A percentile compares a stretch with the other conserved stretches of the same genome.
These are phyloP conservation scores for Mallotus repandus DNA, from an alignment of 441 rosid species.

Conservation along the genomic window DNA sequence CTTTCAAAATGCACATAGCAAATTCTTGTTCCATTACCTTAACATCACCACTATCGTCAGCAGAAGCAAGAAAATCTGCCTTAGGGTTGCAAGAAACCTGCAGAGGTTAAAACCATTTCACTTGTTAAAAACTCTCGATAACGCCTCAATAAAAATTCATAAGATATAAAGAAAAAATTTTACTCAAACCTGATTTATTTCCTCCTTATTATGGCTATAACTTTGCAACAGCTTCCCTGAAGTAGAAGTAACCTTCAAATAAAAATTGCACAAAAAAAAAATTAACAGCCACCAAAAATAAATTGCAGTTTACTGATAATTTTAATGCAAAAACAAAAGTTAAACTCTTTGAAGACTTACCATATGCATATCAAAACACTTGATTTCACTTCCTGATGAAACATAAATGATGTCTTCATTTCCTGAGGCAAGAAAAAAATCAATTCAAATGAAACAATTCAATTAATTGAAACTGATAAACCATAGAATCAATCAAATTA, in stretches of 20 bases:
- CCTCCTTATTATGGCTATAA: conserved; percentile 74
- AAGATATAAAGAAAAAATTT: neutral
- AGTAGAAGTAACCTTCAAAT: conserved; percentile 31
- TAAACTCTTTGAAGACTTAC: conserved; percentile 31
- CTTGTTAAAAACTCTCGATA: neutral
- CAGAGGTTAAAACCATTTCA: conserved; percentile 14
- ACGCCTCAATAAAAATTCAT: neutral
- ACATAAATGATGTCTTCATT: conserved; percentile 68
- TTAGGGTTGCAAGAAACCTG: conserved; percentile 72
- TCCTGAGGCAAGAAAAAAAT: conserved; percentile 35
- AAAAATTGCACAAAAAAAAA: too few species aligned
- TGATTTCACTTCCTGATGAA: conserved; percentile 63
- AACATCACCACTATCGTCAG: conserved; percentile 81
- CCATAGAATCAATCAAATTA: too few species aligned
- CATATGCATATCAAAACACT: conserved; percentile 76
- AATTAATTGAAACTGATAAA: neutral
- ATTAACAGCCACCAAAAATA: too few species aligned
- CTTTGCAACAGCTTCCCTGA: conserved; percentile 61
- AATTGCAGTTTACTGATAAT: too few species aligned
- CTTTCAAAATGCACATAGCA: too few species aligned
- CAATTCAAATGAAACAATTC: neutral
- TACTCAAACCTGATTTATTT: conserved; percentile 69
- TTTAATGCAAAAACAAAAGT: neutral
- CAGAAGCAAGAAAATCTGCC: conserved; percentile 73
- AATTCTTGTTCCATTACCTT: conserved; percentile 46